Evolutionary conservation across 306 rosid species (phyloP).

Genomic region (Dryas drummondii): DNA sequence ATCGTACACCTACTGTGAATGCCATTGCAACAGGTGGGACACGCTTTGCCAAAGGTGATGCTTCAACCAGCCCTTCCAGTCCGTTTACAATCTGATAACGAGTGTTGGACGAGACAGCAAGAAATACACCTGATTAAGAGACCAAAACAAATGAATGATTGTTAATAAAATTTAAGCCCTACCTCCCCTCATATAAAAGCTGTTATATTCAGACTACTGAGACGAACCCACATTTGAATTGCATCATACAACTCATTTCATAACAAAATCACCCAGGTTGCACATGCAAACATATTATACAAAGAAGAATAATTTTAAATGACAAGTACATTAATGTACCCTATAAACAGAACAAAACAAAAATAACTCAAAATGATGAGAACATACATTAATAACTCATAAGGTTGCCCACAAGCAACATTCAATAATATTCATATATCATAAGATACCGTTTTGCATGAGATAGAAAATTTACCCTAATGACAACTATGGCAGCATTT

Average conservation of each 20-base stretch:
- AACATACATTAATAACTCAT: too few species aligned
- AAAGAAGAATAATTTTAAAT: neutral
- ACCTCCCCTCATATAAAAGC: too few species aligned
- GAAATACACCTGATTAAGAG: conserved; percentile 69
- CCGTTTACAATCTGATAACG: conserved; percentile 86
- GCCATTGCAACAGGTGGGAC: conserved; percentile 81
- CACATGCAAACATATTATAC: neutral
- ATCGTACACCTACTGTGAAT: conserved; percentile 80
- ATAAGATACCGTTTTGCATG: neutral
- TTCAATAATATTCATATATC: neutral
- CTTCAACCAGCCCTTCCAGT: conserved; percentile 74
- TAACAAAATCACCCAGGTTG: neutral
- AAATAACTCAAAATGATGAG: neutral
- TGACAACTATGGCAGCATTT: neutral
- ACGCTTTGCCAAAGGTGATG: conserved; percentile 69
- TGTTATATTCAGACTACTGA: neutral
- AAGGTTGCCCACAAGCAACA: neutral
- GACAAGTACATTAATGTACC: neutral
- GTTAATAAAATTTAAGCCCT: too few species aligned
- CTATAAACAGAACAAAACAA: neutral
- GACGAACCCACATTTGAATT: neutral
- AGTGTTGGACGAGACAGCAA: conserved; percentile 88
- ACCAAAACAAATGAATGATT: neutral
- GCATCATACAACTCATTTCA: neutral
- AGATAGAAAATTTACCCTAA: neutral